Percentiles rank a stretch among this genome's conserved stretches.
Evolutionary conservation across 495 filamentous ascomycete genomes (phyloP).

Genomic region (Neurospora sp.): DNA sequence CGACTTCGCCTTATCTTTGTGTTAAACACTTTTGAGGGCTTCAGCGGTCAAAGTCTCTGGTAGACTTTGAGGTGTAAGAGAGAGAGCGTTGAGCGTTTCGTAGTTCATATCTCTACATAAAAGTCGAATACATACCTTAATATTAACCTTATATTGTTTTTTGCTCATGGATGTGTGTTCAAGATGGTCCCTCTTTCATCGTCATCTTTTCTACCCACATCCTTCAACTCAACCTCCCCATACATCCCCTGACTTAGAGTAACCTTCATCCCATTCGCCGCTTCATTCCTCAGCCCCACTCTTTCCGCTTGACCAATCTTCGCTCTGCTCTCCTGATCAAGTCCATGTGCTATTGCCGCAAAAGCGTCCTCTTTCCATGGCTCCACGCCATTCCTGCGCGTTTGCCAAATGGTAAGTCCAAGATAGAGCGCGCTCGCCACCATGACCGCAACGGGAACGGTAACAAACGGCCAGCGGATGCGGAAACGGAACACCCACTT

Average conservation of each 20-base stretch:
- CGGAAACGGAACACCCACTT: background rate
- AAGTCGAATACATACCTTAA: background rate
- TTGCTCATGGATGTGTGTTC: background rate
- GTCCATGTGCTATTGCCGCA: background rate
- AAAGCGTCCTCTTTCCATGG: background rate
- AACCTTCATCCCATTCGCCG: background rate
- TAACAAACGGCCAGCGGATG: background rate
- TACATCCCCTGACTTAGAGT: background rate
- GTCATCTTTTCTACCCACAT: background rate
- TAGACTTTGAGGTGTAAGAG: background rate
- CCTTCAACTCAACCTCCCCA: background rate
- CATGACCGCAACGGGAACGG: background rate
- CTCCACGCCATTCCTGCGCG: background rate
- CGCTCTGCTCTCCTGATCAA: background rate
- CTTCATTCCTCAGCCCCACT: background rate
- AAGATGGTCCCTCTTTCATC: background rate
- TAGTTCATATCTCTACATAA: background rate
- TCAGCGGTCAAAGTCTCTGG: background rate
- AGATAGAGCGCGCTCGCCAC: background rate
- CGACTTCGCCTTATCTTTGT: background rate
- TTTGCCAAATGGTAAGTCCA: background rate
- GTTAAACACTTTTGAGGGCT: background rate
- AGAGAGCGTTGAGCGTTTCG: background rate
- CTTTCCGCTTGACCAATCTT: background rate
- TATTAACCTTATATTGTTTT: background rate